Percentiles rank a stretch among this genome's conserved stretches.
Evolutionary conservation across 225 moss, liverwort and hornwort genomes (phyloP).

Genomic region (Polytrichum commune): DNA sequence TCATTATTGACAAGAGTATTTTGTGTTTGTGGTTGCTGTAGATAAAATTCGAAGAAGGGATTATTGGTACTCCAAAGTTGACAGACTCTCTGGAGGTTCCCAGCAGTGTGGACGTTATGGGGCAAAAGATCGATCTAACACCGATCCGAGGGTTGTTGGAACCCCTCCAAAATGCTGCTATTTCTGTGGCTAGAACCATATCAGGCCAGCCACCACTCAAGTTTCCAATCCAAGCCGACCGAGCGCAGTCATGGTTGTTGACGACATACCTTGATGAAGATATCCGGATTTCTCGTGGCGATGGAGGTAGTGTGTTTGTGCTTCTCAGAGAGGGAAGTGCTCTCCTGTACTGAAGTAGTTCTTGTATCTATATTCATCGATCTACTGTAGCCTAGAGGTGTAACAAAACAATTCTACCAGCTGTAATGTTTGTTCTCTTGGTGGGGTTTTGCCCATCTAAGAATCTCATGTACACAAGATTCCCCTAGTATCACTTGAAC

Average conservation of each 20-base stretch:
- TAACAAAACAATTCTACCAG: constrained; percentile 35
- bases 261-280: constrained; percentile 92
- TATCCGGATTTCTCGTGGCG: constrained; percentile 86
- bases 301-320: constrained; percentile 89
- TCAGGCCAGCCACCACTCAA: constrained; percentile 87
- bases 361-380: constrained; percentile 26
- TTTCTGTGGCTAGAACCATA: constrained; percentile 59
- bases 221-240: constrained; percentile 68
- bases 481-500: not conserved
- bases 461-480: constrained; percentile 6
- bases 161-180: constrained; percentile 77
- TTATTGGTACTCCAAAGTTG: constrained; percentile 77
- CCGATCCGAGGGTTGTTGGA: constrained; percentile 60
- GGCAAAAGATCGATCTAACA: constrained; percentile 65
- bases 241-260: constrained; percentile 91
- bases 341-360: constrained; percentile 40
- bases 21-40: constrained; percentile 20
- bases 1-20: too few species aligned
- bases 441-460: constrained; percentile 25
- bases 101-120: constrained; percentile 68
- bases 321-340: constrained; percentile 73
- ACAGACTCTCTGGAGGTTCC: constrained; percentile 69
- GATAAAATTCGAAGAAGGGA: constrained; percentile 95
- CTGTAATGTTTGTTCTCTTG: constrained; percentile 15
- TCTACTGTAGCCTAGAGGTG: constrained; percentile 25